A percentile compares a stretch with the other conserved stretches of the same genome.
Conservation (phyloP, 2,329 filamentous ascomycete genomes). For the Aspergillus pseudoviridinutans region DNA sequence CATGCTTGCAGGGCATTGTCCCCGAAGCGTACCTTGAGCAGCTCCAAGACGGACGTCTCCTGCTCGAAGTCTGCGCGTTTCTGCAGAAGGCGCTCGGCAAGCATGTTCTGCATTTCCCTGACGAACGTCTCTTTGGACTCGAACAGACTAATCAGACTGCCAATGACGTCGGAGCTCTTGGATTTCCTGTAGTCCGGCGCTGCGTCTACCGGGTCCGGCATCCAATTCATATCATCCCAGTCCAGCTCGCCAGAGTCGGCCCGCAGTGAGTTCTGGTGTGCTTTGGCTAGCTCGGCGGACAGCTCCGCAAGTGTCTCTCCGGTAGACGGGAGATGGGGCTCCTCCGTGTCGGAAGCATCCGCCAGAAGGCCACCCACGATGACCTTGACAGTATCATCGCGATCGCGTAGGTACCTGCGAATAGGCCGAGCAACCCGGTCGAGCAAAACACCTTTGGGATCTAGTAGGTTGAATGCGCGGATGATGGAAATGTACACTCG, state of each 20-base stretch:
- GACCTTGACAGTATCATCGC: constrained; percentile 63
- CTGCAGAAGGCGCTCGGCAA: constrained; percentile 73
- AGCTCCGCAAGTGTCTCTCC: constrained; percentile 50
- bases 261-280: constrained; percentile 39
- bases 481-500: constrained; percentile 66
- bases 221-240: constrained; percentile 91
- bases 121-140: constrained; percentile 90
- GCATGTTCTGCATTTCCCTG: constrained; percentile 83
- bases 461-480: constrained; percentile 58
- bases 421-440: constrained; percentile 64
- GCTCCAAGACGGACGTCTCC: constrained; percentile 75
- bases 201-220: constrained; percentile 88
- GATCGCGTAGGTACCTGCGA: constrained; percentile 58
- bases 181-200: constrained; percentile 87
- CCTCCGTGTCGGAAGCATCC: constrained; percentile 44
- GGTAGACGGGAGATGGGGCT: constrained; percentile 21
- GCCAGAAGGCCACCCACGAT: constrained; percentile 62
- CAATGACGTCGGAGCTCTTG: constrained; percentile 85
- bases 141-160: constrained; percentile 81
- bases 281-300: constrained; percentile 48
- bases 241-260: constrained; percentile 66
- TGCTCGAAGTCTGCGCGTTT: constrained; percentile 69
- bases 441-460: constrained; percentile 62
- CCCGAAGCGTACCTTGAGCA: constrained; percentile 85
- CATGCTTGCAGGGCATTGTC: constrained; percentile 83